A percentile compares a stretch with the other conserved stretches of the same genome.
These are phyloP conservation scores for Neolentinus lepideus DNA, from an alignment of 1,284 basidiomycete genomes.

Conservation along the genomic window DNA sequence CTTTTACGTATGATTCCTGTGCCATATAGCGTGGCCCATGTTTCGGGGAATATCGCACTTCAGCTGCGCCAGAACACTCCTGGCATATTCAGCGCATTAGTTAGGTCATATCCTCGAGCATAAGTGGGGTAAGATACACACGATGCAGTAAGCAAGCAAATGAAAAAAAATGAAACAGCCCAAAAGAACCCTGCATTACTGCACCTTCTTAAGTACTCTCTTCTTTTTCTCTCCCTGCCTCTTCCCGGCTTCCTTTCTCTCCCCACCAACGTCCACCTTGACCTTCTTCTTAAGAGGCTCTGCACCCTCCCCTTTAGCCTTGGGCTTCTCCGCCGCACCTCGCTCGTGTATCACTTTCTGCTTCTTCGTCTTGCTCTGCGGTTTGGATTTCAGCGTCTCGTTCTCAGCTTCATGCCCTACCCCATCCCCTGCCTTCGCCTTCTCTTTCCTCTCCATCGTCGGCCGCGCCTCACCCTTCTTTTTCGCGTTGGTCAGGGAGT, in stretches of 20 bases:
- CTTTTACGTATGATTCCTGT: too few species aligned
- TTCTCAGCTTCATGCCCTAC: neutral
- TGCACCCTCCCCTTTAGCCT: conserved; percentile 1
- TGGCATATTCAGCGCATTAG: too few species aligned
- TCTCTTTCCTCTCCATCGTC: conserved; percentile 5
- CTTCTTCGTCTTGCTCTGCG: conserved; percentile 13
- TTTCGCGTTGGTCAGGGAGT: conserved; percentile 16
- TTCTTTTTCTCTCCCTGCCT: conserved; percentile 2
- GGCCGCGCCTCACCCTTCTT: conserved; percentile 6
- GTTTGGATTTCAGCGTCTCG: conserved; percentile 3
- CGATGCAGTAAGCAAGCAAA: too few species aligned
- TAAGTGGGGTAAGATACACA: too few species aligned
- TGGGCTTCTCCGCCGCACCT: neutral
- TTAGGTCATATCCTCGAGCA: too few species aligned
- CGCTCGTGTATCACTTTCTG: neutral
- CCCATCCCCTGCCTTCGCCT: neutral
- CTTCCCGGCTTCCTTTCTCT: neutral
- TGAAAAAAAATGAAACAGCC: too few species aligned
- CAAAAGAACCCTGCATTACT: too few species aligned
- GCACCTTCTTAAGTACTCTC: too few species aligned
- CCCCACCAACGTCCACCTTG: conserved; percentile 13
- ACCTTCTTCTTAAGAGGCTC: conserved; percentile 20
- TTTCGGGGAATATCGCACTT: too few species aligned
- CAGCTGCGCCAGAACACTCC: too few species aligned
- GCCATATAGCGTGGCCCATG: too few species aligned